A percentile compares a stretch with the other conserved stretches of the same genome.
phyloP scores from a whole-genome alignment of 805 yeast genomes.

The Pichia rugopelliculosa region DNA sequence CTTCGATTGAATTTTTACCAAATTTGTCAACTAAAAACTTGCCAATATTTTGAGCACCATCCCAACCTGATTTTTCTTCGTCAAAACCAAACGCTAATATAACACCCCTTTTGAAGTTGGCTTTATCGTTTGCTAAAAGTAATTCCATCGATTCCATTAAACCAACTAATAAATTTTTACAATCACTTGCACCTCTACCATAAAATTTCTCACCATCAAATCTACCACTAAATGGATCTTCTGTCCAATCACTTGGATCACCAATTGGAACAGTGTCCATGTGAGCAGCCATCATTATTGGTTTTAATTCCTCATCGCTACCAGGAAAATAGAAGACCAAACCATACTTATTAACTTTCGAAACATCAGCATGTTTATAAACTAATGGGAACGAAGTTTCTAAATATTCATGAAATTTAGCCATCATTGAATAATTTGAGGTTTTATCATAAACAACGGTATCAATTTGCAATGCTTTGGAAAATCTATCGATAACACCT shows the following conservation, averaged over 20 bases:
- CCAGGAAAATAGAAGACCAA: slow-evolving; percentile 65
- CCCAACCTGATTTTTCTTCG: slow-evolving; percentile 62
- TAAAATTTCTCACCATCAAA: slow-evolving; percentile 60
- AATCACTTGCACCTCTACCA: slow-evolving; percentile 77
- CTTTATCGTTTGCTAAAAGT: slow-evolving; percentile 39
- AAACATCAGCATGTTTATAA: slow-evolving; percentile 37
- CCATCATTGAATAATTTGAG: slow-evolving; percentile 17
- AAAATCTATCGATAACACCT: slow-evolving; percentile 34
- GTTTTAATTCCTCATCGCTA: slow-evolving; percentile 41
- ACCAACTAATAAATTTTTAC: slow-evolving; percentile 62
- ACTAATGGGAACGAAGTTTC: slow-evolving; percentile 24
- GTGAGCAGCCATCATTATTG: slow-evolving; percentile 66
- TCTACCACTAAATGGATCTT: slow-evolving; percentile 59
- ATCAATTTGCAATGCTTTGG: slow-evolving; percentile 45
- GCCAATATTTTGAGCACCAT: slow-evolving; percentile 54
- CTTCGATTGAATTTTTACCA: slow-evolving; percentile 53
- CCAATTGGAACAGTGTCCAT: slow-evolving; percentile 79
- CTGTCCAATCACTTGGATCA: slow-evolving; percentile 46
- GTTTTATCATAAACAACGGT: slow-evolving; percentile 34
- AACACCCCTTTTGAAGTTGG: slow-evolving; percentile 52
- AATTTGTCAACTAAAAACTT: slow-evolving; percentile 41
- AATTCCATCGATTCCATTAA: slow-evolving; percentile 60
- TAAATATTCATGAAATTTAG: slow-evolving; percentile 17
- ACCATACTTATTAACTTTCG: slow-evolving; percentile 54
- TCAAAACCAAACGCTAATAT: slow-evolving; percentile 69